Percentiles rank a stretch among this genome's conserved stretches.
Evolutionary conservation across 108 stramenopile species (phyloP).

Genomic region (Skeletonema costatum): DNA sequence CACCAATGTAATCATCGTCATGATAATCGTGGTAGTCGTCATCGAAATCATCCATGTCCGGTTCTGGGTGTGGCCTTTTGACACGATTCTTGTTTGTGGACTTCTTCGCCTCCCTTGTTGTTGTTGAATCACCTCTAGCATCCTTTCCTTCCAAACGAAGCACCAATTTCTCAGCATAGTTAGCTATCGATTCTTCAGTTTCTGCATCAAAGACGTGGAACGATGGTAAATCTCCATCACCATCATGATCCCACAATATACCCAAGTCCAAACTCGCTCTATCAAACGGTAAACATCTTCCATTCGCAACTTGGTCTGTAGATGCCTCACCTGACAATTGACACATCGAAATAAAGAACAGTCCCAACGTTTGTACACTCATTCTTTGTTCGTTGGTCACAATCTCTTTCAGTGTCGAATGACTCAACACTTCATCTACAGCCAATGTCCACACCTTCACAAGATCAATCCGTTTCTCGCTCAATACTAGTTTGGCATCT

Average conservation of each 20-base stretch:
- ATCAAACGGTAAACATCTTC: slow-evolving; percentile 58
- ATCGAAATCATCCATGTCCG: slow-evolving; percentile 25
- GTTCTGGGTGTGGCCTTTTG: not conserved
- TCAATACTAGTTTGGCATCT: not conserved
- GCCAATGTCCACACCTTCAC: not conserved
- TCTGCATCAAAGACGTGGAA: slow-evolving; percentile 10
- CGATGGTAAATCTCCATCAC: slow-evolving; percentile 8
- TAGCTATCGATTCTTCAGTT: not conserved
- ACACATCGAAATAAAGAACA: slow-evolving; percentile 66
- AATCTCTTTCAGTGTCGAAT: slow-evolving; percentile 10
- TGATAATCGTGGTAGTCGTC: slow-evolving; percentile 14
- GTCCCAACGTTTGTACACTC: slow-evolving; percentile 27
- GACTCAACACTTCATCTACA: slow-evolving; percentile 4
- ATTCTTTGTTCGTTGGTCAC: not conserved
- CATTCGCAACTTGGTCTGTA: slow-evolving; percentile 6
- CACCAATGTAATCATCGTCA: slow-evolving; percentile 16
- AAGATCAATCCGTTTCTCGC: not conserved
- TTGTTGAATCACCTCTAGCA: slow-evolving; percentile 17
- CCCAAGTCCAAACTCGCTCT: slow-evolving; percentile 66
- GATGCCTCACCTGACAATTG: slow-evolving; percentile 69
- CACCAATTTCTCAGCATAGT: slow-evolving; percentile 26
- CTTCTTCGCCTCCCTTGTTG: not conserved
- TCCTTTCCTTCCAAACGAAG: slow-evolving; percentile 13
- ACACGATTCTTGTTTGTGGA: not conserved
- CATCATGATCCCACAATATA: slow-evolving; percentile 44